These are phyloP conservation scores for Mucor sp. DNA, from an alignment of 371 early-diverging fungal genomes.

Conservation along the genomic window DNA sequence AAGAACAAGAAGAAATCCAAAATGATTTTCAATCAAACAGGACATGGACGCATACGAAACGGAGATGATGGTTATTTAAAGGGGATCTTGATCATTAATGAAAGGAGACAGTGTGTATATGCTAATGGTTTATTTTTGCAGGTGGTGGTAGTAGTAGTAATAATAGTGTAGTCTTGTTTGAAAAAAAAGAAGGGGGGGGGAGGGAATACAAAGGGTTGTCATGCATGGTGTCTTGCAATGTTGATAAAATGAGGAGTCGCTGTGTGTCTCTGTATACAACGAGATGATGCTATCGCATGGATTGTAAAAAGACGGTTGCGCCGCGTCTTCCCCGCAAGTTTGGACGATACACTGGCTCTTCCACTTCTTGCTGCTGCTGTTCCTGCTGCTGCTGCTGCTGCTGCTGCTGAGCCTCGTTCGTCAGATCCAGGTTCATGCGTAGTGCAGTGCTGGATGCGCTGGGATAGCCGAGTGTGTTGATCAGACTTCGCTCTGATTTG, in stretches of 20 bases:
- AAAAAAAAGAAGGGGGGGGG: not conserved
- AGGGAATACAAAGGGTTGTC: not conserved
- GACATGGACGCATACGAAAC: conserved; percentile 11
- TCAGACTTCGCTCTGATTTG: not conserved
- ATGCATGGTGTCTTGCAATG: not conserved
- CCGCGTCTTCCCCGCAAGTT: not conserved
- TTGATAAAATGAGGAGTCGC: not conserved
- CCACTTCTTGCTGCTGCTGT: not conserved
- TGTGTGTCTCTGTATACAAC: not conserved
- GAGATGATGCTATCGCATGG: conserved; percentile 6
- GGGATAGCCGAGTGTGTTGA: not conserved
- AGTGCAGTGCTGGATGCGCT: not conserved
- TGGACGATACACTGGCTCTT: not conserved
- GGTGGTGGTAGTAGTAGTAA: not conserved
- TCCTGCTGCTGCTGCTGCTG: not conserved
- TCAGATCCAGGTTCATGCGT: too few species aligned
- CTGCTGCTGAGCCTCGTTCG: too few species aligned
- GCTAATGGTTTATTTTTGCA: not conserved
- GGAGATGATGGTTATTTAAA: conserved; percentile 5
- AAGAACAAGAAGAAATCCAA: conserved; percentile 1
- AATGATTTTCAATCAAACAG: not conserved
- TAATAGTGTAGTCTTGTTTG: too few species aligned
- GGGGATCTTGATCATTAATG: not conserved
- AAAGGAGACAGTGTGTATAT: not conserved
- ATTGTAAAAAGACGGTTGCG: not conserved